These are phyloP conservation scores for Coemansia sp. DNA, from an alignment of 192 early-diverging fungal species.

Conservation along the genomic window DNA sequence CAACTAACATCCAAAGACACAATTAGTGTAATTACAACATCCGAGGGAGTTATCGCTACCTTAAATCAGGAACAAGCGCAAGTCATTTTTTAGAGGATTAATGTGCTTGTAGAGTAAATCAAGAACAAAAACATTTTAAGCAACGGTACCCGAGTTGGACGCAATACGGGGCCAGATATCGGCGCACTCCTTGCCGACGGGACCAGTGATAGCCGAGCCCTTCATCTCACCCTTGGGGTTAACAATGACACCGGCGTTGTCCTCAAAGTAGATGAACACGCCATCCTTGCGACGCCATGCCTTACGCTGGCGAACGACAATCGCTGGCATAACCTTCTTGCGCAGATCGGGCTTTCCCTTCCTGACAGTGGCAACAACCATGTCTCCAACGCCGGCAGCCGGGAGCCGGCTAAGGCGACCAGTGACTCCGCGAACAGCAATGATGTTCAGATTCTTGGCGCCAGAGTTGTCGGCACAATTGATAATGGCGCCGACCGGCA, in stretches of 20 bases:
- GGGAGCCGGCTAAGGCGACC: slow-evolving; percentile 97
- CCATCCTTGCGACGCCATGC: slow-evolving; percentile 98
- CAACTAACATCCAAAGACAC: too few species aligned
- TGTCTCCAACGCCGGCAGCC: slow-evolving; percentile 97
- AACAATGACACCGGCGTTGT: slow-evolving; percentile 99
- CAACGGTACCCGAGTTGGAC: slow-evolving; percentile 81
- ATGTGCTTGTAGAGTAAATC: slow-evolving; percentile 6
- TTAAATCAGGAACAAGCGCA: neutral
- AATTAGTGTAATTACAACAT: too few species aligned
- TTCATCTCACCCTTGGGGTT: slow-evolving; percentile 99
- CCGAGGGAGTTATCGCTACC: too few species aligned
- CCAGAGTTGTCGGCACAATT: slow-evolving; percentile 99
- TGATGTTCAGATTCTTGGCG: slow-evolving; percentile 99
- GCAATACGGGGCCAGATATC: slow-evolving; percentile 99
- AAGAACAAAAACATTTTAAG: slow-evolving; percentile 42
- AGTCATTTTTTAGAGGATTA: neutral
- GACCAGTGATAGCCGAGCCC: slow-evolving; percentile 99
- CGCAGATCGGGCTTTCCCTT: slow-evolving; percentile 99
- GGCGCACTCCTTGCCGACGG: slow-evolving; percentile 99
- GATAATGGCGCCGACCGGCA: slow-evolving; percentile 94
- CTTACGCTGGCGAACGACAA: slow-evolving; percentile 99
- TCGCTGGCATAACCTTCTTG: slow-evolving; percentile 99
- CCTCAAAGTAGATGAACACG: slow-evolving; percentile 99
- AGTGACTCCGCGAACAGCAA: slow-evolving; percentile 94
- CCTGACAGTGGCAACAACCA: slow-evolving; percentile 99